Conservation (phyloP, 495 filamentous ascomycete species). For the Schizothecium vesticola region DNA sequence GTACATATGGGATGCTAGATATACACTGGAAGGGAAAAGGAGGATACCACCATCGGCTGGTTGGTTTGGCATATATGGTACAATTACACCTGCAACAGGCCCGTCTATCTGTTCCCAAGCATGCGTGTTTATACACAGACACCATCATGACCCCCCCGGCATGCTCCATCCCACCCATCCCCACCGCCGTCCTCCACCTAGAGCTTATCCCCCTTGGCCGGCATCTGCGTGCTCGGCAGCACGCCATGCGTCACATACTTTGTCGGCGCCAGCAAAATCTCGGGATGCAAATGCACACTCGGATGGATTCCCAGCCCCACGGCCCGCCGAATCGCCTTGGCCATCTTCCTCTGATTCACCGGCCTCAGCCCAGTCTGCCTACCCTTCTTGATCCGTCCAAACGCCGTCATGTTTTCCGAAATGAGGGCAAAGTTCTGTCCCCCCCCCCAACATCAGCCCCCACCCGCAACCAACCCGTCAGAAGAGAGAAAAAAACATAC, state of each 20-base stretch:
- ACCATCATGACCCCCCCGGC: not conserved
- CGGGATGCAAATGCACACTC: slow-evolving; percentile 87
- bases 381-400: slow-evolving; percentile 77
- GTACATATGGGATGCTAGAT: slow-evolving; percentile 11
- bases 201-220: not conserved
- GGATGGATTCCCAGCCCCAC: slow-evolving; percentile 90
- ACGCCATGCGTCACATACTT: not conserved
- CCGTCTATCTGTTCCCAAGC: not conserved
- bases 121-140: not conserved
- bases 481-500: slow-evolving; percentile 43
- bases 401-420: slow-evolving; percentile 76
- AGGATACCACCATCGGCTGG: not conserved
- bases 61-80: not conserved
- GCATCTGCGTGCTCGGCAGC: not conserved
- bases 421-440: slow-evolving; percentile 92
- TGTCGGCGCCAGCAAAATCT: slow-evolving; percentile 54
- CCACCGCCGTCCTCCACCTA: not conserved
- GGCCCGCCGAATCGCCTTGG: slow-evolving; percentile 82
- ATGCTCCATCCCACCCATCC: not conserved
- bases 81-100: not conserved
- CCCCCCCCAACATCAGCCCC: slow-evolving; percentile 3
- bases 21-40: not conserved
- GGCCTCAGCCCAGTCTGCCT: slow-evolving; percentile 71
- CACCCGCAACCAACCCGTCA: not conserved
- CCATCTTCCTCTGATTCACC: slow-evolving; percentile 86